Evolutionary conservation across 2,329 filamentous ascomycete species (phyloP), one percentile per base, ranked within the genome.

Genomic region (Trichocomaceae sp.): DNA sequence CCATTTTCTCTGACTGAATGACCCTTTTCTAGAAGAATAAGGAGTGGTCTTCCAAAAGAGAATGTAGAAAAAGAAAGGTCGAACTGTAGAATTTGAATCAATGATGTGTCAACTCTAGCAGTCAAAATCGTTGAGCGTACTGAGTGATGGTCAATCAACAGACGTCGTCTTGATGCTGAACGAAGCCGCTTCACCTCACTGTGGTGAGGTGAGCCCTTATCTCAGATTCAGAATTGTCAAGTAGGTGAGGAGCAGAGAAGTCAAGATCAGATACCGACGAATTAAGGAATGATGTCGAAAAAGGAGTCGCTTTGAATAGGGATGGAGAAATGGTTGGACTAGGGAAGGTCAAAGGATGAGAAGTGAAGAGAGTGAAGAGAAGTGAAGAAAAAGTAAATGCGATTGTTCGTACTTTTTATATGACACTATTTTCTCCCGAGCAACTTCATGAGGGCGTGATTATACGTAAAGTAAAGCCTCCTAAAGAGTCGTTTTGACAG

Each of bases 401-500:
- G 39, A 42, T 42, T 42, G 19, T 10, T 22, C 17, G 17, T 42
- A 20, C 12, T 42, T 22, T 13, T 17, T 5, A 42, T 17, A 42
- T 42, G 17, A 42, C n/a, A 10, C 39, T 42, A 44, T 23, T 19
- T 26, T 10, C n/a, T 42, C 39, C 39, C 19, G 37, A 19, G 19
- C 17, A 22, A 20, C 17, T n/a, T 42, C 45, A 17, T 29, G 51
- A 33, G 31, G 6, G 45, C 12, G 29, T 9, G 33, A 60, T 65
- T 57, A 72, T 17, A 41, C n/a, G 37, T 19, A 41, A 41, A 17
- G 17, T 29, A 29, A 29, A 29, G 8, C 26, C 31, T 56, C 54
- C 47, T 59, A 61, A 54, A 66, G 75, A 31, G 72, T 19, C 7
- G 17, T 13, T 42, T 93, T 93, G 0, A 85, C 88, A 35, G 84